A percentile compares a stretch with the other conserved stretches of the same genome.
These are phyloP conservation scores for Solanum hybrid DNA, from an alignment of 305 asterid genomes.

Conservation along the genomic window DNA sequence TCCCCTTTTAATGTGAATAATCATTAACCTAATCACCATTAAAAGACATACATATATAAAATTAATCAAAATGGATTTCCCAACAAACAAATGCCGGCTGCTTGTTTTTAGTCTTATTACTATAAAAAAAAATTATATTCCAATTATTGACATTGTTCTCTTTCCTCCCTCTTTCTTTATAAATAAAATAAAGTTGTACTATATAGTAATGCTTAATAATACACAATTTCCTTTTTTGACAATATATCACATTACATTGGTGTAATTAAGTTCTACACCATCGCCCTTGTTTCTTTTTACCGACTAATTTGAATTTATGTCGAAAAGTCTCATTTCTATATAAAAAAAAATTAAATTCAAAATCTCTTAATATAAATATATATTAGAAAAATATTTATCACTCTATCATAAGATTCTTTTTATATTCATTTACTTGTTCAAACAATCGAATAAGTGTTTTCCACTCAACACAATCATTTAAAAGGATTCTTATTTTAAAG, in stretches of 20 bases:
- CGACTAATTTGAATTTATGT: no score
- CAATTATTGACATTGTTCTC: neutral
- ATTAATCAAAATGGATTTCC: neutral
- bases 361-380: no score
- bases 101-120: neutral
- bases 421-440: neutral
- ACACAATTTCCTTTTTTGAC: neutral
- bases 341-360: no score
- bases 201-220: neutral
- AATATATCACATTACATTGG: neutral
- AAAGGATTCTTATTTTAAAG: neutral
- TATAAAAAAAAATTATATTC: neutral
- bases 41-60: slow-evolving; percentile 2
- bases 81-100: neutral
- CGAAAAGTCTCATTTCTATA: no score
- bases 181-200: neutral
- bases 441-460: neutral
- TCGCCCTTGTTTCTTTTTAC: no score
- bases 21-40: slow-evolving; percentile 3
- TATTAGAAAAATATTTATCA: neutral
- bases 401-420: neutral
- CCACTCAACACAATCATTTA: slow-evolving; percentile 4
- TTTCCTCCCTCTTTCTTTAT: neutral
- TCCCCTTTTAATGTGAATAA: slow-evolving; percentile 3
- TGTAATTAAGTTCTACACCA: neutral